Base-by-base conservation (phyloP, 2,329 filamentous ascomycete genomes). In the Pestalotiopsis sp. region DNA sequence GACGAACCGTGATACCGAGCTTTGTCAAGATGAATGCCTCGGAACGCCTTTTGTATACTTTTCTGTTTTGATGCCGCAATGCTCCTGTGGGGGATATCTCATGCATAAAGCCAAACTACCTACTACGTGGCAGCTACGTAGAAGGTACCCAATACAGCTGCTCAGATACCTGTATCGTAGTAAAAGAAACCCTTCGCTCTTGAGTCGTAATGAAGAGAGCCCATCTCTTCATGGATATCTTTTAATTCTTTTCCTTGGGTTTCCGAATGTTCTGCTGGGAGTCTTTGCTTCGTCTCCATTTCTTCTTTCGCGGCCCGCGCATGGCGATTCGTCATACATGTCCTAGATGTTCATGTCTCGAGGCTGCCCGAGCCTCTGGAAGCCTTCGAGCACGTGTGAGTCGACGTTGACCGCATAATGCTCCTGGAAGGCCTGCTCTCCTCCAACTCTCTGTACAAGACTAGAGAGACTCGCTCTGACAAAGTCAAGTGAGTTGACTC, bases 331-430 rank as follows among this genome's bases (percentile, higher is more conserved):
- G 9, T 52, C 20, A 17, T n/a, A 9, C 44, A 35, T 58, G 22
- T 22, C 6, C 56, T 58, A 58, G 10, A 35, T 26, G 17, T 17
- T 35, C 22, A 14, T 26, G n/a, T 38, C 24, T 61, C 14, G 26
- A 61, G 58, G 26, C 7, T 61, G 26, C 17, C 52, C 55, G n/a
- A 66, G 55, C 22, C 26, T 58, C 71, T 83, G 80, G 75, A 94
- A 95, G n/a, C 84, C 87, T 11, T 82, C 82, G 69, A 95, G 73
- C 17, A 94, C 86, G 68, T 94, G 89, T 72, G 84, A 85, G 77
- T 96, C 93, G 30, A 96, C 91, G 70, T 94, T 92, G n/a, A 84
- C 84, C 14, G 89, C 79, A 88, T 90, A 94, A 64, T 90, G 84
- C 66, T 87, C 84, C 75, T 90, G 85, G 76, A 96, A 95, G 3